Conservation (phyloP, 2,329 filamentous ascomycete genomes). For the Paracoccidioides brasiliensis region DNA sequence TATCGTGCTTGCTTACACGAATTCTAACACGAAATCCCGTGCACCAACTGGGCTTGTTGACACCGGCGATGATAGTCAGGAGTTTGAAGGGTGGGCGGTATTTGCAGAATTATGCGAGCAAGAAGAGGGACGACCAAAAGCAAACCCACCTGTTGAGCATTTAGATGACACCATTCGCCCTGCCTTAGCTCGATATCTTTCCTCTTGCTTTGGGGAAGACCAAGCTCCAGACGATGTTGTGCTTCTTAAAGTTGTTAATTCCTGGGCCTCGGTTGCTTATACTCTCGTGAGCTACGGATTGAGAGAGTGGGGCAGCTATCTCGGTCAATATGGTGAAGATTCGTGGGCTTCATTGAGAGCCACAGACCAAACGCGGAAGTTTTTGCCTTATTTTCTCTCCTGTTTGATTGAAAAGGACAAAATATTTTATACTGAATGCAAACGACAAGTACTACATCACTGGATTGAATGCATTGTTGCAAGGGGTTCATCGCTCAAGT, state of each 20-base stretch:
- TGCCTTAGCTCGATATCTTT: slow-evolving; percentile 41
- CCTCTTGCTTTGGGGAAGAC: slow-evolving; percentile 50
- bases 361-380: slow-evolving; percentile 37
- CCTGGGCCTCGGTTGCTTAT: slow-evolving; percentile 41
- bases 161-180: slow-evolving; percentile 35
- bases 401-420: slow-evolving; percentile 32
- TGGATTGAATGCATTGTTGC: slow-evolving; percentile 47
- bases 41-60: slow-evolving; percentile 16
- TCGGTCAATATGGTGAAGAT: slow-evolving; percentile 40
- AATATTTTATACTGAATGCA: slow-evolving; percentile 33
- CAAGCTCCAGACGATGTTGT: slow-evolving; percentile 40
- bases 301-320: slow-evolving; percentile 43
- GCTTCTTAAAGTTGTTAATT: slow-evolving; percentile 39
- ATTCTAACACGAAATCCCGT: slow-evolving; percentile 17
- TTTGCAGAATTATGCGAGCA: slow-evolving; percentile 36
- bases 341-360: slow-evolving; percentile 36
- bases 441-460: slow-evolving; percentile 36
- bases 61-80: slow-evolving; percentile 48
- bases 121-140: slow-evolving; percentile 16
- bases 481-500: slow-evolving; percentile 47
- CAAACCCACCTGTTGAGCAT: slow-evolving; percentile 14
- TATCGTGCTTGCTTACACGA: slow-evolving; percentile 33
- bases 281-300: slow-evolving; percentile 34
- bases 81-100: slow-evolving; percentile 47
- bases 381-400: slow-evolving; percentile 34